Evolutionary conservation across 495 filamentous ascomycete species (phyloP).

Genomic region (Patellaria atrata): DNA sequence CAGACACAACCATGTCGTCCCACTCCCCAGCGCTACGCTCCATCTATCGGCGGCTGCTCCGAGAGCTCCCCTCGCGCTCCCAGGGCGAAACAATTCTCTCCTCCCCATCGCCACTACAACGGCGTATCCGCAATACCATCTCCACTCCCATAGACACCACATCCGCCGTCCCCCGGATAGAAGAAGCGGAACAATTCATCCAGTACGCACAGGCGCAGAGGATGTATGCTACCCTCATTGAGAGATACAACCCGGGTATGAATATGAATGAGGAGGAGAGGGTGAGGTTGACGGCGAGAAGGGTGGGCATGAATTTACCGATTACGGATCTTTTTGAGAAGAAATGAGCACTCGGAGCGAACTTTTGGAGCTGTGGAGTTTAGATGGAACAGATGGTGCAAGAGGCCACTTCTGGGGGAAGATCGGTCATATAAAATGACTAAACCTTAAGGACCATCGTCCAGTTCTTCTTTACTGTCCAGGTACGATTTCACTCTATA

Average conservation of each 20-base stretch:
- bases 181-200: constrained; percentile 59
- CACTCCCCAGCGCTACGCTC: constrained; percentile 44
- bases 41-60: constrained; percentile 79
- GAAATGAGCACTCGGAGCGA: too few species aligned
- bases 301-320: constrained; percentile 83
- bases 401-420: too few species aligned
- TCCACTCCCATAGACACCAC: too few species aligned
- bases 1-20: constrained; percentile 2
- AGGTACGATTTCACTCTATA: too few species aligned
- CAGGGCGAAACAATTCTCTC: constrained; percentile 26
- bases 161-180: constrained; percentile 24
- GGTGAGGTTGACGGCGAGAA: constrained; percentile 65
- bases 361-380: too few species aligned
- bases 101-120: constrained; percentile 30
- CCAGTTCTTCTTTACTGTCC: too few species aligned
- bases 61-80: constrained; percentile 67
- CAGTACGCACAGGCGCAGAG: constrained; percentile 73
- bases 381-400: too few species aligned
- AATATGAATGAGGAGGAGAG: constrained; percentile 71
- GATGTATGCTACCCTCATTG: constrained; percentile 61
- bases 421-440: too few species aligned
- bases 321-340: constrained; percentile 8
- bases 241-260: constrained; percentile 88
- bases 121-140: constrained; percentile 4
- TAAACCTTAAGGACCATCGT: too few species aligned